Conservation (phyloP, 306 rosid species). For the Carpinus viminea region DNA sequence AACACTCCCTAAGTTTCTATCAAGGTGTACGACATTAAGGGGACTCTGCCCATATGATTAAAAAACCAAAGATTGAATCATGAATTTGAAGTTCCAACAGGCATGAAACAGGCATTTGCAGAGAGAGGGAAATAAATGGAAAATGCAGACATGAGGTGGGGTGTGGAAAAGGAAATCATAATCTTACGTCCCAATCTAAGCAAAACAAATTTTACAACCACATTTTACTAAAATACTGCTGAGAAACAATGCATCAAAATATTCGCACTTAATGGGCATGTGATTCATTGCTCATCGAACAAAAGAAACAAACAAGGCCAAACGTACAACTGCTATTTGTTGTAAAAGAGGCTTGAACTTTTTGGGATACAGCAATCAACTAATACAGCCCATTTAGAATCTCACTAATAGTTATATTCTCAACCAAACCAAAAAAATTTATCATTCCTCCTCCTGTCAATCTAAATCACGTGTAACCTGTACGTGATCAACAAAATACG, state of each 20-base stretch:
- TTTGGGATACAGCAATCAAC: not conserved
- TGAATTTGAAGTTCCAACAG: not conserved
- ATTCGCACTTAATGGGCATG: not conserved
- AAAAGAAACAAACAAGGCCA: not conserved
- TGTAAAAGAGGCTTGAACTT: too few species aligned
- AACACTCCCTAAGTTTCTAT: not conserved
- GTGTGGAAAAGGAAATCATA: not conserved
- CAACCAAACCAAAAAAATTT: not conserved
- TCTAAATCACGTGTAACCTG: not conserved
- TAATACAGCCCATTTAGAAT: not conserved
- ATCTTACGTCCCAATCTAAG: not conserved
- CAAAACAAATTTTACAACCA: too few species aligned
- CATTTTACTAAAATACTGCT: not conserved
- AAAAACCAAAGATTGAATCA: not conserved
- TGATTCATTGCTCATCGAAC: not conserved
- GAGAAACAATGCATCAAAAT: not conserved
- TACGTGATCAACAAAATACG: not conserved
- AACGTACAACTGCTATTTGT: not conserved
- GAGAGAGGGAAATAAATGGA: not conserved
- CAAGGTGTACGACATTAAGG: not conserved
- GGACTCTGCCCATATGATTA: not conserved
- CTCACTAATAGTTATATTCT: not conserved
- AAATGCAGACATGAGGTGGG: not conserved
- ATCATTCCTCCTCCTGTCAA: too few species aligned
- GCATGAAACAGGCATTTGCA: not conserved